Conservation (phyloP, 139 green algal species). For the Chlorella ohadii region DNA sequence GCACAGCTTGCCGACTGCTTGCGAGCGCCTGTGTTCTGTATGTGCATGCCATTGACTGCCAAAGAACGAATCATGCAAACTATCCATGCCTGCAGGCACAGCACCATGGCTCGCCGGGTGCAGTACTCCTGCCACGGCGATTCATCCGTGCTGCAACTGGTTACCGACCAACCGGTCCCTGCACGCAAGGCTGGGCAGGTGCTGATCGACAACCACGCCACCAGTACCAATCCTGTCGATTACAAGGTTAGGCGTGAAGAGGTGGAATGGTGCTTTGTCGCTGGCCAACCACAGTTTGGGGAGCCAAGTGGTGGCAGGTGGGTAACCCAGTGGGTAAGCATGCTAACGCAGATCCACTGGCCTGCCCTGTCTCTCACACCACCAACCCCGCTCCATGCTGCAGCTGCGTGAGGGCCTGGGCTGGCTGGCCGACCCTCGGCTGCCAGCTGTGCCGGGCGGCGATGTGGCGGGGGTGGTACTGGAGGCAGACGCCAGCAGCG, state of each 20-base stretch:
- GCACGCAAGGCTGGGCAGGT: not conserved
- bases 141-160: not conserved
- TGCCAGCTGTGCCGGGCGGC: slow-evolving; percentile 29
- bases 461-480: slow-evolving; percentile 41
- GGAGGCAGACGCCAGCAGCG: slow-evolving; percentile 30
- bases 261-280: too few relatives aligned
- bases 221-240: slow-evolving; percentile 10
- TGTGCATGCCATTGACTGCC: too few relatives aligned
- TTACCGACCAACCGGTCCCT: not conserved
- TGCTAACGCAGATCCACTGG: too few relatives aligned
- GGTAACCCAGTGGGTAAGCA: too few relatives aligned
- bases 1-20: too few relatives aligned
- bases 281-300: too few relatives aligned
- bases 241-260: not conserved
- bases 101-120: not conserved
- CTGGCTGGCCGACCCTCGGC: not conserved
- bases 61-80: too few relatives aligned
- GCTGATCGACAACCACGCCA: not conserved
- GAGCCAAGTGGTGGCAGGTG: too few relatives aligned
- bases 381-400: too few relatives aligned
- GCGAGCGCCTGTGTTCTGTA: too few relatives aligned
- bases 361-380: too few relatives aligned
- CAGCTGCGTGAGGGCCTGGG: not conserved
- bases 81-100: too few relatives aligned
- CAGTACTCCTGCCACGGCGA: not conserved